Percentiles rank a stretch among this genome's conserved stretches.
These are phyloP conservation scores for Sugiyamaella paludigena DNA, from an alignment of 1,139 yeast species.

Conservation along the genomic window DNA sequence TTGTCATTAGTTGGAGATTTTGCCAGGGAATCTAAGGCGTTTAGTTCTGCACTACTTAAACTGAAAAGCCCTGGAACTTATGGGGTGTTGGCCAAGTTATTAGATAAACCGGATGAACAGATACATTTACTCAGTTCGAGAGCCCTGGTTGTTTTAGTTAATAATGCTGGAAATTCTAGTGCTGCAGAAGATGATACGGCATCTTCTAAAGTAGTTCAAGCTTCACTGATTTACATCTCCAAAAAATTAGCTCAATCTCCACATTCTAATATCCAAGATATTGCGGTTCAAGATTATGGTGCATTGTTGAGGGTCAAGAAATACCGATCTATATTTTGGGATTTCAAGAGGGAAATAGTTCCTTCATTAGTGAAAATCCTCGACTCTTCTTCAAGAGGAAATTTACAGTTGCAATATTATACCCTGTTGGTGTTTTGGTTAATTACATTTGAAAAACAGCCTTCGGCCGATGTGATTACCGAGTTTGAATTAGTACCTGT, in stretches of 20 bases:
- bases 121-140: constrained; percentile 37
- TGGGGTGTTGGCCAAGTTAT: constrained; percentile 53
- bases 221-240: constrained; percentile 41
- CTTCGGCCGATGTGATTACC: constrained; percentile 52
- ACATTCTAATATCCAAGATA: constrained; percentile 55
- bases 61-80: constrained; percentile 51
- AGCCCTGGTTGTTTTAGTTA: constrained; percentile 35
- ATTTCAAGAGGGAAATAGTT: constrained; percentile 45
- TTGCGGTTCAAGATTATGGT: constrained; percentile 66
- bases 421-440: constrained; percentile 80
- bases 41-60: constrained; percentile 45
- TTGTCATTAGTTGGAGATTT: constrained; percentile 69
- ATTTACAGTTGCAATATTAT: constrained; percentile 79
- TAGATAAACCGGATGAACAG: constrained; percentile 43
- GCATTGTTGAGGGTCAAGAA: constrained; percentile 57
- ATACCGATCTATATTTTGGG: constrained; percentile 61
- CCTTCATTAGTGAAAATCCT: constrained; percentile 54
- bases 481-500: constrained; percentile 48
- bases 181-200: constrained; percentile 5
- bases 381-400: constrained; percentile 51
- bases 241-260: constrained; percentile 48
- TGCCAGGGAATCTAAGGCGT: constrained; percentile 48
- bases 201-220: constrained; percentile 25
- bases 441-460: constrained; percentile 63
- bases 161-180: constrained; percentile 23